Evolutionary conservation across 768 basidiomycete species (phyloP).

Genomic region (button mushroom (Agaricus bisporus)): DNA sequence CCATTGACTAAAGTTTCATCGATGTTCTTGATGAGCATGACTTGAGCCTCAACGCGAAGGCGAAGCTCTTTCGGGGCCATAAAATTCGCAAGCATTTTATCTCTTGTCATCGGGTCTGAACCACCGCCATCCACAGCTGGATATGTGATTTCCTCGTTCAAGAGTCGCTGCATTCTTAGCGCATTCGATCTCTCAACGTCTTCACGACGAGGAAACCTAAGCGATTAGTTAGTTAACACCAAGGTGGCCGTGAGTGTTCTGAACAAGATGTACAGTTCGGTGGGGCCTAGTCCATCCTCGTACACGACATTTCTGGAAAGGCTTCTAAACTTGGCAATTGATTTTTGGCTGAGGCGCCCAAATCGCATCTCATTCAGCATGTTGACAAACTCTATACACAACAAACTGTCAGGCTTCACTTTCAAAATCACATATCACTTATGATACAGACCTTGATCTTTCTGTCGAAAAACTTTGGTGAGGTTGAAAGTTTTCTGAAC

Average conservation of each 20-base stretch:
- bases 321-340: conserved; percentile 63
- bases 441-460: conserved; percentile 66
- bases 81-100: conserved; percentile 82
- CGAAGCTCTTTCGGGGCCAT: conserved; percentile 75
- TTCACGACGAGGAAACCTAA: conserved; percentile 84
- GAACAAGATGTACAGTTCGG: conserved; percentile 66
- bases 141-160: conserved; percentile 48
- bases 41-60: conserved; percentile 79
- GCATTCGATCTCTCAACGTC: conserved; percentile 87
- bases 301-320: conserved; percentile 71
- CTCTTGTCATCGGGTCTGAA: conserved; percentile 41
- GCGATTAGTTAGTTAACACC: background rate
- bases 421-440: background rate
- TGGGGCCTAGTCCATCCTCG: conserved; percentile 78
- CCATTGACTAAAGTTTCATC: conserved; percentile 93
- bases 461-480: conserved; percentile 93
- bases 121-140: conserved; percentile 58
- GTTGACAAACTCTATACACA: conserved; percentile 70
- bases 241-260: background rate
- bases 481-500: conserved; percentile 86
- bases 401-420: background rate
- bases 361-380: conserved; percentile 99
- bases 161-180: conserved; percentile 56
- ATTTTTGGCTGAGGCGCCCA: conserved; percentile 58
- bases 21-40: conserved; percentile 94